Base-by-base conservation (phyloP, 2,329 filamentous ascomycete genomes). In the Plectosphaerella sp. region DNA sequence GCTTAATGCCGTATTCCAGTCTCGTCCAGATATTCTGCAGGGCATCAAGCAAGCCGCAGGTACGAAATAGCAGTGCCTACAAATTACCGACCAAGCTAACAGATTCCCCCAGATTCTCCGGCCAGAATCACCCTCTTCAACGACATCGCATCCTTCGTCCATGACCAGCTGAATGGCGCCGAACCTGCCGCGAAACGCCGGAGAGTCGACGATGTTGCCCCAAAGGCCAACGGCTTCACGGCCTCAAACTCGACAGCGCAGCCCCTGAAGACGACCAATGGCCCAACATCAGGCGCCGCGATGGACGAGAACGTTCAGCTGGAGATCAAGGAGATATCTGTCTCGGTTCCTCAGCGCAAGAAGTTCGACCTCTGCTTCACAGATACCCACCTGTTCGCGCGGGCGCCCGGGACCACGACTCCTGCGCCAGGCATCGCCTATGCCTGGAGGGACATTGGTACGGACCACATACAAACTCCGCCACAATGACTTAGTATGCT, bases 331-430 rank as follows among this genome's bases (percentile, higher is more conserved):
- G 84, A 87, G 45, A 83, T 88, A 18, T 87, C 83, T 0, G 74
- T 87, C n/a, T 80, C 82, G 1, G 75, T 86, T 4, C 85, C 85
- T 0, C 82, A 84, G 68, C 75, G 85, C 56, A 88, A 88, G 68
- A 88, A 87, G 66, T 83, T 83, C 58, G 81, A 83, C 57, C 65
- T 88, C 9, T 84, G 80, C 65, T 79, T 87, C 56, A 87, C 83
- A 3, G 68, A 74, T 6, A 74, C 75, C 54, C 79, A 81, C 57
- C 61, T 87, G 35, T 86, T 85, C 56, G 82, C 82, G 14, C 74
- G 78, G 36, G 70, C 72, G 1, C 71, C 80, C 1, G 76, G 75
- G 43, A 78, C 79, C 2, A 75, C 74, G 2, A 69, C 71, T 22
- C 79, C 81, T 0, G 72, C 80, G 15, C 68, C 75, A 16, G 77